These are phyloP conservation scores for Aeschynomene evenia DNA, from an alignment of 306 rosid genomes.

Conservation along the genomic window DNA sequence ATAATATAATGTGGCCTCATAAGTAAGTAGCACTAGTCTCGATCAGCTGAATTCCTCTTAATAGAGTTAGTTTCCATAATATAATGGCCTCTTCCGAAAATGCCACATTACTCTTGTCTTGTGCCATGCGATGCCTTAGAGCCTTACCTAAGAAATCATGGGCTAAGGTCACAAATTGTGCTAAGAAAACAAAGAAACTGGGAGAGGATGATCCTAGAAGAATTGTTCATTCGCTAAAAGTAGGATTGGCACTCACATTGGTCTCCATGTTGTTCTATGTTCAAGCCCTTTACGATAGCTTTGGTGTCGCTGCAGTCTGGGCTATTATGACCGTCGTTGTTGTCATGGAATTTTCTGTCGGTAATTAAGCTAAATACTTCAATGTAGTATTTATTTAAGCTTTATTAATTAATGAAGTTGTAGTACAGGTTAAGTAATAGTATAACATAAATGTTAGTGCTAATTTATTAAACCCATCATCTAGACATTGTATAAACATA, in stretches of 20 bases:
- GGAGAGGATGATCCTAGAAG: constrained; percentile 75
- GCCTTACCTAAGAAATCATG: constrained; percentile 24
- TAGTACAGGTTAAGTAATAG: no score
- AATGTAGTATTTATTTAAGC: no score
- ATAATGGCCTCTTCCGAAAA: constrained; percentile 27
- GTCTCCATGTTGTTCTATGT: constrained; percentile 44
- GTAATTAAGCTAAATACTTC: constrained; percentile 41
- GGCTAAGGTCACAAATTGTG: constrained; percentile 9
- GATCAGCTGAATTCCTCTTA: background rate
- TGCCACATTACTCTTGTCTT: background rate
- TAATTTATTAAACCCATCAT: no score
- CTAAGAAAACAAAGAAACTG: constrained; percentile 35
- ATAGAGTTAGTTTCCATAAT: constrained; percentile 18
- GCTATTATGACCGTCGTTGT: constrained; percentile 72
- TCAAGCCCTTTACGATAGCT: constrained; percentile 21
- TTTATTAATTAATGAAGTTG: background rate
- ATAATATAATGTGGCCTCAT: background rate
- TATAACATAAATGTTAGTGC: background rate
- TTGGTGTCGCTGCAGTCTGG: constrained; percentile 67
- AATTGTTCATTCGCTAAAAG: constrained; percentile 60
- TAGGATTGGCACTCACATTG: constrained; percentile 57
- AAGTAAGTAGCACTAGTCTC: no score
- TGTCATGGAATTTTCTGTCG: constrained; percentile 75
- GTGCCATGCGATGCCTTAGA: constrained; percentile 18
- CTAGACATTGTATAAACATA: no score